A percentile compares a stretch with the other conserved stretches of the same genome.
Evolutionary conservation across 176 grass and related monocot genomes (phyloP).

Genomic region (Phoenix dactylifera): DNA sequence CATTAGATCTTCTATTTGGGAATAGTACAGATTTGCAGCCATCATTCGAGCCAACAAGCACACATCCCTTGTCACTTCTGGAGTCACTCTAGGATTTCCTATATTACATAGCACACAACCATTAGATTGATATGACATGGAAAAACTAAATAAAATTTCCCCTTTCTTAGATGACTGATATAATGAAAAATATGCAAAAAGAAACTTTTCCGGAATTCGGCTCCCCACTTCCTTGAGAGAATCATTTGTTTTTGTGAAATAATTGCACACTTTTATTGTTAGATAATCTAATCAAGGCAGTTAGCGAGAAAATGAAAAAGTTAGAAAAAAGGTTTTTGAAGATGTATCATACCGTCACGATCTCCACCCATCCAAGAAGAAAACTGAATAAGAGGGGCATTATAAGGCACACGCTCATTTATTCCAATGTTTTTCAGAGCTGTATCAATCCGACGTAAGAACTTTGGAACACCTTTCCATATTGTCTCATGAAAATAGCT

Average conservation of each 20-base stretch:
- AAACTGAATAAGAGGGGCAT: constrained; percentile 90
- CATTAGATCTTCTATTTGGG: constrained; percentile 98
- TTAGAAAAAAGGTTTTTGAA: neutral
- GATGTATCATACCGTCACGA: constrained; percentile 63
- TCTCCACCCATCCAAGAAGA: constrained; percentile 99
- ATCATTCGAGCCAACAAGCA: constrained; percentile 97
- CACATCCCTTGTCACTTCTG: constrained; percentile 95
- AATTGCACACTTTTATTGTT: too few species aligned
- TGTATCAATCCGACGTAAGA: constrained; percentile 84
- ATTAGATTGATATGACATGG: too few species aligned
- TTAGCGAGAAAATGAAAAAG: neutral
- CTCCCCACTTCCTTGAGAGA: too few species aligned
- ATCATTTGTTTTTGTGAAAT: too few species aligned
- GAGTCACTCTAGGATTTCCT: constrained; percentile 96
- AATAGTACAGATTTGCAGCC: constrained; percentile 90
- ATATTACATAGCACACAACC: neutral
- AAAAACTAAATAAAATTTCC: too few species aligned
- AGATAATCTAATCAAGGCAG: too few species aligned
- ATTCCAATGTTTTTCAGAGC: constrained; percentile 93
- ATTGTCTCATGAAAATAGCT: constrained; percentile 99
- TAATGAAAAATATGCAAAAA: too few species aligned
- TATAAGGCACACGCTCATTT: constrained; percentile 87
- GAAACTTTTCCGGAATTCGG: too few species aligned
- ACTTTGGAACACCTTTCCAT: constrained; percentile 95
- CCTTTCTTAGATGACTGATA: too few species aligned